Evolutionary conservation across 441 rosid genomes (phyloP).

Genomic region (Flueggea neowawraea): DNA sequence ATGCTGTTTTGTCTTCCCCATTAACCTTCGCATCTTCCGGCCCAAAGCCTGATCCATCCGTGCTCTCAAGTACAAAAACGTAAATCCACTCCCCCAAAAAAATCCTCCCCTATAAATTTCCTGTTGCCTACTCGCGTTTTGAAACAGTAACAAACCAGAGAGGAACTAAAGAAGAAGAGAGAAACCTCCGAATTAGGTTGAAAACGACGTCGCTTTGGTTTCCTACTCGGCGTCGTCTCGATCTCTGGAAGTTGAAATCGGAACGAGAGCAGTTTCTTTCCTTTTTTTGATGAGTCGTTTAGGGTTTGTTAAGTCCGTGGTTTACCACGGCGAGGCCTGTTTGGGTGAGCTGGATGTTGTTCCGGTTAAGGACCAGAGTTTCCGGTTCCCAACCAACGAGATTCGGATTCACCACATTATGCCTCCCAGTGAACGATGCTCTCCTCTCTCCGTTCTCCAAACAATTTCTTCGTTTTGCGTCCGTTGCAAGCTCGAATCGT

Average conservation of each 20-base stretch:
- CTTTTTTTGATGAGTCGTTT: slow-evolving; percentile 55
- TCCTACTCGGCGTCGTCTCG: no score
- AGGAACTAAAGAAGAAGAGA: neutral
- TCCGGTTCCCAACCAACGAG: slow-evolving; percentile 90
- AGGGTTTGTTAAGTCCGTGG: slow-evolving; percentile 72
- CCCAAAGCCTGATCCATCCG: neutral
- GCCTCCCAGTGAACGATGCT: slow-evolving; percentile 76
- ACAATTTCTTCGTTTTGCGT: slow-evolving; percentile 80
- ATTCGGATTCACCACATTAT: slow-evolving; percentile 84
- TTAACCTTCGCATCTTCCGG: slow-evolving; percentile 3
- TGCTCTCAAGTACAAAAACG: slow-evolving; percentile 15
- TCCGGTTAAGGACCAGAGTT: slow-evolving; percentile 45
- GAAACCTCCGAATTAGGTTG: neutral
- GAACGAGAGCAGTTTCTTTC: neutral
- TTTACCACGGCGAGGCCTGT: slow-evolving; percentile 69
- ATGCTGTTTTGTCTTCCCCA: no score
- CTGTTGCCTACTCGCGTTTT: neutral
- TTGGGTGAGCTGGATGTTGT: slow-evolving; percentile 82
- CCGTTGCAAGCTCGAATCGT: slow-evolving; percentile 90
- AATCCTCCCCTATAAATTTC: slow-evolving; percentile 31
- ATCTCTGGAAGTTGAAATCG: neutral
- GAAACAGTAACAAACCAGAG: slow-evolving; percentile 1
- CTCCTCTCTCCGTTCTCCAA: slow-evolving; percentile 89
- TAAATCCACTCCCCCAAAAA: slow-evolving; percentile 19
- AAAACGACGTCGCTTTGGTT: neutral